Evolutionary conservation across 2,329 filamentous ascomycete species (phyloP).

Genomic region (Pyrenochaeta sp.): DNA sequence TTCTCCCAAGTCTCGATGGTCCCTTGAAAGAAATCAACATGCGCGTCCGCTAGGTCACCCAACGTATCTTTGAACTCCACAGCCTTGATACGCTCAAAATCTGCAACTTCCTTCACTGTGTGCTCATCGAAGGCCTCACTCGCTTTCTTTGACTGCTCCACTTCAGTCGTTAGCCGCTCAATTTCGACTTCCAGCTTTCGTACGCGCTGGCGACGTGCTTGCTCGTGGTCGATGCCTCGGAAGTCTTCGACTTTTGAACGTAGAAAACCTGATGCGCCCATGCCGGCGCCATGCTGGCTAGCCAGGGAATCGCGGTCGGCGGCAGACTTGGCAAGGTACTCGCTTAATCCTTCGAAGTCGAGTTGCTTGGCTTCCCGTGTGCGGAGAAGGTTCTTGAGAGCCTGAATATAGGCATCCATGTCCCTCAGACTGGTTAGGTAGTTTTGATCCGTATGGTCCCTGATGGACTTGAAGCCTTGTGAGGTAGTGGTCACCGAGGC

Average conservation of each 20-base stretch:
- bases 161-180: slow-evolving; percentile 84
- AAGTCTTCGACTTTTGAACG: slow-evolving; percentile 96
- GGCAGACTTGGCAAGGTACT: slow-evolving; percentile 92
- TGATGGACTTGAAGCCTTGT: slow-evolving; percentile 78
- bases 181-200: slow-evolving; percentile 93
- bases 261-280: slow-evolving; percentile 85
- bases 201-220: slow-evolving; percentile 83
- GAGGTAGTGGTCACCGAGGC: slow-evolving; percentile 85
- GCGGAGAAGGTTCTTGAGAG: slow-evolving; percentile 87
- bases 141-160: slow-evolving; percentile 84
- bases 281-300: slow-evolving; percentile 69
- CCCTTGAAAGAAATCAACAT: slow-evolving; percentile 84
- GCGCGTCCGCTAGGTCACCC: slow-evolving; percentile 81
- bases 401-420: slow-evolving; percentile 93
- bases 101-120: slow-evolving; percentile 88
- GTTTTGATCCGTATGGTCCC: slow-evolving; percentile 92
- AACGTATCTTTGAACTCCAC: slow-evolving; percentile 90
- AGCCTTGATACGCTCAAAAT: slow-evolving; percentile 97
- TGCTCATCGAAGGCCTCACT: slow-evolving; percentile 96
- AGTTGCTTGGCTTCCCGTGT: slow-evolving; percentile 97
- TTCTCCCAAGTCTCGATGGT: slow-evolving; percentile 86
- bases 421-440: slow-evolving; percentile 92
- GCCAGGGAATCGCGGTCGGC: slow-evolving; percentile 83
- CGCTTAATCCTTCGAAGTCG: slow-evolving; percentile 93
- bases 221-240: slow-evolving; percentile 94